Conservation (phyloP, 495 filamentous ascomycete species). For the Cercophora scortea region DNA sequence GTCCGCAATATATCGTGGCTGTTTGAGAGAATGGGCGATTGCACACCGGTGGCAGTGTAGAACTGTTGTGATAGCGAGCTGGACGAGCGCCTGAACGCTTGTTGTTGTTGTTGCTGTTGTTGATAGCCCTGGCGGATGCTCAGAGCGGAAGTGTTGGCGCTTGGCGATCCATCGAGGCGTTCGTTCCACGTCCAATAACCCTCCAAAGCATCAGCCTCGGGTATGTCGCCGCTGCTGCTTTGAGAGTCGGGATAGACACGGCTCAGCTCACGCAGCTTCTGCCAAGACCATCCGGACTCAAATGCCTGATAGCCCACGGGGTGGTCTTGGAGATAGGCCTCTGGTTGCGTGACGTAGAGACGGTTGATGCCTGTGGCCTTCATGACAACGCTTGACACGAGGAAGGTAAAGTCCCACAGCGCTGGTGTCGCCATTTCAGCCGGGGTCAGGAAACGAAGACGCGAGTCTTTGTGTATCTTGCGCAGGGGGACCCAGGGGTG, state of each 20-base stretch:
- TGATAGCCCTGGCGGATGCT: constrained; percentile 28
- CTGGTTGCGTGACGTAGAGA: constrained; percentile 58
- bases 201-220: constrained; percentile 54
- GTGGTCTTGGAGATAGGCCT: constrained; percentile 54
- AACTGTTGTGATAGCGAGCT: constrained; percentile 28
- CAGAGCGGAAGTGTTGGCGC: constrained; percentile 19
- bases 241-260: constrained; percentile 42
- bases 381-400: constrained; percentile 57
- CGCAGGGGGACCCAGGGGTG: constrained; percentile 59
- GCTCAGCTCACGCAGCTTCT: constrained; percentile 49
- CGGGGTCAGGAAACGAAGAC: constrained; percentile 54
- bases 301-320: constrained; percentile 40
- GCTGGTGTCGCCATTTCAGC: constrained; percentile 60
- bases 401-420: constrained; percentile 59
- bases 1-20: constrained; percentile 18
- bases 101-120: constrained; percentile 25
- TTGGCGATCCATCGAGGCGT: constrained; percentile 42
- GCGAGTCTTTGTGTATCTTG: constrained; percentile 60
- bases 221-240: constrained; percentile 31
- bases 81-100: constrained; percentile 25
- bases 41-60: constrained; percentile 19
- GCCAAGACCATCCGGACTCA: constrained; percentile 52
- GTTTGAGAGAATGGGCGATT: constrained; percentile 25
- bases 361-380: constrained; percentile 47
- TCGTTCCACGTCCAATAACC: constrained; percentile 44